phyloP scores from a whole-genome alignment of 2,329 filamentous ascomycete genomes.

The Alternaria conjuncta region DNA sequence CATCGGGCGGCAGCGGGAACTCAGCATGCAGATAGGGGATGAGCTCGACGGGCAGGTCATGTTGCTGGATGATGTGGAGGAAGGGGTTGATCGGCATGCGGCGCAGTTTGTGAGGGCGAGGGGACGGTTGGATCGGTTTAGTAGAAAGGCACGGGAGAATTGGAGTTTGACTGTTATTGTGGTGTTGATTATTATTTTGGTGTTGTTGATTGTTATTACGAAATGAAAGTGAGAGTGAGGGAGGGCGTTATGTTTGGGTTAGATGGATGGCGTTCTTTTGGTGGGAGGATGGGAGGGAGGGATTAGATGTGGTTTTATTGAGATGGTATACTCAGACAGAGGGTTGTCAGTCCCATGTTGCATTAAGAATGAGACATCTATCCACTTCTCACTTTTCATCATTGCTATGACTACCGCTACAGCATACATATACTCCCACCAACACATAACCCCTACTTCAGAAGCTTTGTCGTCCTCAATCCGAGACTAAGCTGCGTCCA shows the following conservation, averaged over 20 bases:
- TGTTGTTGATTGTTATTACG: constrained; percentile 78
- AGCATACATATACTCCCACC: background rate
- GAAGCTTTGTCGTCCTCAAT: background rate
- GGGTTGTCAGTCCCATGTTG: background rate
- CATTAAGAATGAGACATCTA: background rate
- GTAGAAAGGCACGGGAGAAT: constrained; percentile 78
- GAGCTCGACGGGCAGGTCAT: constrained; percentile 91
- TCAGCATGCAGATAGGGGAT: constrained; percentile 95
- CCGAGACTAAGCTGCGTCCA: background rate
- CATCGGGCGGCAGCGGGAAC: constrained; percentile 86
- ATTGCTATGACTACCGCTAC: background rate
- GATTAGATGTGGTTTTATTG: background rate
- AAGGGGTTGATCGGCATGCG: constrained; percentile 80
- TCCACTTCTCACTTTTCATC: background rate
- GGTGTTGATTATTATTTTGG: constrained; percentile 77
- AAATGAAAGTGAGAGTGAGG: constrained; percentile 22
- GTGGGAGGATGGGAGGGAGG: background rate
- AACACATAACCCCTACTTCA: background rate
- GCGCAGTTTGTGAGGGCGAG: constrained; percentile 76
- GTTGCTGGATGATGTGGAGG: constrained; percentile 88
- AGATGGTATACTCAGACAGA: background rate
- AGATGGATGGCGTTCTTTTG: background rate
- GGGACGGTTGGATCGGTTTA: constrained; percentile 73
- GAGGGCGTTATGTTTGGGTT: background rate
- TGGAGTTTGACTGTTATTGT: constrained; percentile 87